A percentile compares a stretch with the other conserved stretches of the same genome.
These are phyloP conservation scores for Kalanchoe fedtschenkoi DNA, from an alignment of 164 flowering plant genomes.

Conservation along the genomic window DNA sequence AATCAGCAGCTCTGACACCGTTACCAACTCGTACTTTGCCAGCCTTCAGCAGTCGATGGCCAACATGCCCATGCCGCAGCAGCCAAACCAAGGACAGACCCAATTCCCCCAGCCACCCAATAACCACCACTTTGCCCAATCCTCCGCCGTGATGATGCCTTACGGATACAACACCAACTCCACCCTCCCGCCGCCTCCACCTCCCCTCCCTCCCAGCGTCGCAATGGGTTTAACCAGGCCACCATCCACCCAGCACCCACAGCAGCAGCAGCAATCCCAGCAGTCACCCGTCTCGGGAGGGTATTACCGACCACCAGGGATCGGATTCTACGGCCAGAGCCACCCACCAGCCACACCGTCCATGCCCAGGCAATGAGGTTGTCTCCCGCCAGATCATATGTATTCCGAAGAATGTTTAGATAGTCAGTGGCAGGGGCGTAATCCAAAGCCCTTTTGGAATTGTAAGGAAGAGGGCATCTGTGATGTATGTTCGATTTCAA, in stretches of 20 bases:
- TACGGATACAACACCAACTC: constrained; percentile 32
- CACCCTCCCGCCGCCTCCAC: constrained; percentile 53
- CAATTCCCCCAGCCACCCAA: constrained; percentile 32
- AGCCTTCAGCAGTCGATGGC: constrained; percentile 26
- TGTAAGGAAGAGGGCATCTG: no score
- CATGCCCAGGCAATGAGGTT: not conserved
- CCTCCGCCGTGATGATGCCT: constrained; percentile 42
- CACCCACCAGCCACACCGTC: constrained; percentile 23
- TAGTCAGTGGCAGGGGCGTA: not conserved
- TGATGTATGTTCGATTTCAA: no score
- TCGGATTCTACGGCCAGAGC: constrained; percentile 58
- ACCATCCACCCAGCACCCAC: constrained; percentile 16
- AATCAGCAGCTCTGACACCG: constrained; percentile 19
- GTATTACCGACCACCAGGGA: constrained; percentile 39
- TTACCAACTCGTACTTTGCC: constrained; percentile 20
- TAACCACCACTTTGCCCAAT: constrained; percentile 39
- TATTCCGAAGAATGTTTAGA: not conserved
- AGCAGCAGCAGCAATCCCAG: constrained; percentile 24
- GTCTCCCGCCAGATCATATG: not conserved
- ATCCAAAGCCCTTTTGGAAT: not conserved
- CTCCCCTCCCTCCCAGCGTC: constrained; percentile 43
- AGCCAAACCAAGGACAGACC: constrained; percentile 25
- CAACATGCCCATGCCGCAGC: constrained; percentile 25
- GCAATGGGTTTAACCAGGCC: constrained; percentile 44
- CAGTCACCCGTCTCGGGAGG: constrained; percentile 23